Evolutionary conservation across 1,284 basidiomycete genomes (phyloP), one percentile per base, ranked within the genome.

Genomic region (Ustilago curta): DNA sequence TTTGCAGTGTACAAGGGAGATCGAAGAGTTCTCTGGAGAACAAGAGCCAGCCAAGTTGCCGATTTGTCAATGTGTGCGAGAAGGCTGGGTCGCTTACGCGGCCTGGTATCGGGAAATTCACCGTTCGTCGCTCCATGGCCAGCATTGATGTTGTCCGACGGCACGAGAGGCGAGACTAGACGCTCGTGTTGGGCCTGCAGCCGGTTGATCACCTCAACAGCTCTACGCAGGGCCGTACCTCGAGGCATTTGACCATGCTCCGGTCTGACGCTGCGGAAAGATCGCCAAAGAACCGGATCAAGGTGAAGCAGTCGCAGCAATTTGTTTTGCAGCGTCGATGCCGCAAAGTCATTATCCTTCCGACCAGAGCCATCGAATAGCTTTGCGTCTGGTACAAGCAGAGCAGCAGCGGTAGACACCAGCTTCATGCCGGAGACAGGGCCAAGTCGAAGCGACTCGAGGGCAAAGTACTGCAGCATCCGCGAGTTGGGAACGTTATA

Each of bases 391-490:
- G 66, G 35, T 32, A 59, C 19, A 4, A 67, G 52, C 58, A 59
- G 31, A 6, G 65, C 37, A 29, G 56, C 52, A 16, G 63, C 59
- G 52, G 66, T 58, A 23, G 54, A 49, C 58, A 72, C 47, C 42
- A 73, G 54, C 72, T 74, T 68, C 55, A 64, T 52, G 25, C 74
- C 74, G 1, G 74, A 76, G 2, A 76, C 74, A 8, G 74, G 74
- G 9, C 61, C 69, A 2, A 87, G 83, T 14, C 78, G 83, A 25
- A 87, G 85, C 37, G 83, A 78, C 39, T 87, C 85, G 25, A 91
- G 83, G 0, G 88, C 85, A 74, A 90, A 89, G 69, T 89, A 90
- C 25, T 90, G 87, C 64, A 90, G 84, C 11, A 88, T 88, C 4
- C 85, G 80, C 19, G 85, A 79, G 1, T 86, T 73, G 57, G 90